phyloP scores from a whole-genome alignment of 345 rosid genomes.

The Salix arbutifolia region DNA sequence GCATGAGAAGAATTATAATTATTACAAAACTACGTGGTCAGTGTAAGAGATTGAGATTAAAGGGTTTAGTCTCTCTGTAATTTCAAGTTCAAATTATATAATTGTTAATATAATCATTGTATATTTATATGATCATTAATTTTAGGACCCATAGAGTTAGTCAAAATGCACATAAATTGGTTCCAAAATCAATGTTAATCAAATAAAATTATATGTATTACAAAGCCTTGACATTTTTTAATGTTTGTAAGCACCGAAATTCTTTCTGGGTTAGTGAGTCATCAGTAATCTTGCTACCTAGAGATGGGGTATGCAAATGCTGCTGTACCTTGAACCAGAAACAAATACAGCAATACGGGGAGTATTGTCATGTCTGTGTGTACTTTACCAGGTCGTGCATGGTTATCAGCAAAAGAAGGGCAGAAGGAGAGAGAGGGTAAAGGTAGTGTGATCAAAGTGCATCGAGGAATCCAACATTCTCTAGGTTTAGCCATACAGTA shows the following conservation, averaged over 20 bases:
- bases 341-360: neutral
- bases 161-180: too few species aligned
- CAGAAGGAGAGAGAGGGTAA: neutral
- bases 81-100: fast-evolving
- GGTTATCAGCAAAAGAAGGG: neutral
- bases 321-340: neutral
- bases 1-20: neutral
- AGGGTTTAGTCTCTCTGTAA: fast-evolving
- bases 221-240: conserved; percentile 1
- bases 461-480: conserved; percentile 42
- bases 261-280: conserved; percentile 17
- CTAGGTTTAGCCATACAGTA: conserved; percentile 38
- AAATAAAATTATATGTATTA: neutral
- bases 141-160: fast-evolving
- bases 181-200: too few species aligned
- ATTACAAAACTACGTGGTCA: neutral
- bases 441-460: neutral
- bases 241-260: conserved; percentile 15
- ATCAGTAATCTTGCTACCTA: neutral
- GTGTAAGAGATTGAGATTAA: too few species aligned
- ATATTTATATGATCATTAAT: too few species aligned
- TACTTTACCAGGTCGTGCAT: neutral
- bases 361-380: conserved; percentile 4
- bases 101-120: too few species aligned
- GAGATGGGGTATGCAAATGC: conserved; percentile 12